Evolutionary conservation across 148 eudicot species (phyloP).

Genomic region (Amaranthus cruentus): DNA sequence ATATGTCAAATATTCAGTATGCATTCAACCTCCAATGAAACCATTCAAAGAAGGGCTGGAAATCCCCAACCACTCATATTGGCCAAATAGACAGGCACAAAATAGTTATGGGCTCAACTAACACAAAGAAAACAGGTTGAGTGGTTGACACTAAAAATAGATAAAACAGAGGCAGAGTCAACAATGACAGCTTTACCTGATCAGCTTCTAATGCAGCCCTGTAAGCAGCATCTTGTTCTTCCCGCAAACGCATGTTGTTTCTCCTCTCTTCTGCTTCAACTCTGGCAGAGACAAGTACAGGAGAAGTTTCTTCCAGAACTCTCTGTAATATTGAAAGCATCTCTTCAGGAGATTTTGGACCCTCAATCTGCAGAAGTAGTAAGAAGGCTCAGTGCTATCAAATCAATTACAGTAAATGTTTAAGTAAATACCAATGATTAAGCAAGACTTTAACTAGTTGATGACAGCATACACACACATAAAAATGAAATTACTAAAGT

Average conservation of each 20-base stretch:
- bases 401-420: neutral
- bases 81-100: neutral
- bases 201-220: constrained; percentile 97
- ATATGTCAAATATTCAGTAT: neutral
- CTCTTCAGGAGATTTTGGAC: constrained; percentile 87
- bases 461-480: no score
- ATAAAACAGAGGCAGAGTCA: neutral
- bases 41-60: neutral
- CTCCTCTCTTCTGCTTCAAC: constrained; percentile 95
- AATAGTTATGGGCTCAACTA: neutral
- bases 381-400: neutral
- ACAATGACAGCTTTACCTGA: constrained; percentile 44
- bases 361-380: constrained; percentile 60
- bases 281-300: constrained; percentile 90
- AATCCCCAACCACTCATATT: neutral
- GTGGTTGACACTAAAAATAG: neutral
- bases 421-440: neutral
- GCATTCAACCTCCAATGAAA: neutral
- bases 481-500: no score
- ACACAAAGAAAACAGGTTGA: neutral
- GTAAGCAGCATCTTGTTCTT: constrained; percentile 99
- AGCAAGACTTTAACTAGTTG: neutral
- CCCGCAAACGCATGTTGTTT: constrained; percentile 78
- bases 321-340: constrained; percentile 70
- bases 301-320: constrained; percentile 84